Evolutionary conservation across 140 eudicot species (phyloP).

Genomic region (Anethum foeniculum): DNA sequence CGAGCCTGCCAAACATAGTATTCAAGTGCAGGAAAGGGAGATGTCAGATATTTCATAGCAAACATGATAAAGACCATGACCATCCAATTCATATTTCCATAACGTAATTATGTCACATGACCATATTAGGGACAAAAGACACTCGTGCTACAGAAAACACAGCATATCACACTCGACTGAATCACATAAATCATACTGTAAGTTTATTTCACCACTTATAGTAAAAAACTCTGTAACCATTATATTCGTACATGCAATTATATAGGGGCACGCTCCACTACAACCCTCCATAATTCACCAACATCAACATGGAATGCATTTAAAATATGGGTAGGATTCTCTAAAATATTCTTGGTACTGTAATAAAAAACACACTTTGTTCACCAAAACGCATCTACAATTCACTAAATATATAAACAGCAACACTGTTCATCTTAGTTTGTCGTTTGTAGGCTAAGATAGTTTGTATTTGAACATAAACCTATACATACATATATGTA

Average conservation of each 20-base stretch:
- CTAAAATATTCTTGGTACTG: not conserved
- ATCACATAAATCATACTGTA: not conserved
- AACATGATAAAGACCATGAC: not conserved
- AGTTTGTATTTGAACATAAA: not conserved
- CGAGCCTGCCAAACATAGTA: constrained; percentile 47
- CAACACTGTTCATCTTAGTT: not conserved
- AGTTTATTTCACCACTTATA: not conserved
- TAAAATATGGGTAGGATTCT: not conserved
- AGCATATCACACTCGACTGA: not conserved
- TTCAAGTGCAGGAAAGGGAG: not conserved
- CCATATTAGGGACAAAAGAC: not conserved
- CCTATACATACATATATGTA: not conserved
- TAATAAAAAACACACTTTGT: not conserved
- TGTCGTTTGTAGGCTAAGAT: not conserved
- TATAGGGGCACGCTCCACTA: not conserved
- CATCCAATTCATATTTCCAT: not conserved
- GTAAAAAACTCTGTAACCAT: not conserved
- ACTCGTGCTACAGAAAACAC: not conserved
- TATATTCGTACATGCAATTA: not conserved
- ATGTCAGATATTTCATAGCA: not conserved
- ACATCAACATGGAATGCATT: not conserved
- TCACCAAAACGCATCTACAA: not conserved
- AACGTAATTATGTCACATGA: not conserved
- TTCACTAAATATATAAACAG: not conserved
- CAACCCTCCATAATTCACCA: not conserved